These are phyloP conservation scores for Leishmania arabica DNA, from an alignment of 208 protist genomes.

Conservation along the genomic window DNA sequence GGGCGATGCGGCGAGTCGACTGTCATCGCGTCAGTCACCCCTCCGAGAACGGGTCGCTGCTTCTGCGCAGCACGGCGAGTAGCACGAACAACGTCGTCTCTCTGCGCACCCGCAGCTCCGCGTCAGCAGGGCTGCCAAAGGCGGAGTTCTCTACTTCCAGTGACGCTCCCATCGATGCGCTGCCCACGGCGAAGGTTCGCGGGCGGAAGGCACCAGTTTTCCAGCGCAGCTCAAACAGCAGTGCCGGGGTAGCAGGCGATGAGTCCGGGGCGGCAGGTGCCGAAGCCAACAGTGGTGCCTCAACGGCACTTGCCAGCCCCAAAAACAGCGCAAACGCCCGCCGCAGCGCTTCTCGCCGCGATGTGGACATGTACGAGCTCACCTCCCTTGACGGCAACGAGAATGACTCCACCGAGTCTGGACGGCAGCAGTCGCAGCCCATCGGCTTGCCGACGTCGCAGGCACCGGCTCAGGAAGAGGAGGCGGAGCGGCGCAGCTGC, in stretches of 20 bases:
- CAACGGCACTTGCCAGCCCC: not conserved
- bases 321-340: not conserved
- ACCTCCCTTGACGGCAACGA: conserved; percentile 5
- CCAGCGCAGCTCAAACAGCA: not conserved
- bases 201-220: conserved; percentile 2
- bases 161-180: conserved; percentile 7
- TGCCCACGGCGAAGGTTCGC: conserved; percentile 6
- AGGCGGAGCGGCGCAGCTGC: conserved; percentile 8
- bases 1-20: conserved; percentile 49
- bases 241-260: conserved; percentile 7
- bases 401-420: conserved; percentile 9
- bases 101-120: conserved; percentile 12
- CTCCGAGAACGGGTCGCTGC: conserved; percentile 34
- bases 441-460: not conserved
- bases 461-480: not conserved
- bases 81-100: conserved; percentile 26
- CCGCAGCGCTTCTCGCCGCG: not conserved
- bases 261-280: conserved; percentile 9
- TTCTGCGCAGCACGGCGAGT: conserved; percentile 36
- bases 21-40: conserved; percentile 37
- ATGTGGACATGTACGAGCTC: conserved; percentile 7
- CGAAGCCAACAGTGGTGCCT: not conserved
- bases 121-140: conserved; percentile 1
- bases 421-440: not conserved
- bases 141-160: conserved; percentile 11